Percentiles rank a stretch among this genome's conserved stretches.
These are phyloP conservation scores for Phialophora verrucosa DNA, from an alignment of 2,329 filamentous ascomycete species.

Conservation along the genomic window DNA sequence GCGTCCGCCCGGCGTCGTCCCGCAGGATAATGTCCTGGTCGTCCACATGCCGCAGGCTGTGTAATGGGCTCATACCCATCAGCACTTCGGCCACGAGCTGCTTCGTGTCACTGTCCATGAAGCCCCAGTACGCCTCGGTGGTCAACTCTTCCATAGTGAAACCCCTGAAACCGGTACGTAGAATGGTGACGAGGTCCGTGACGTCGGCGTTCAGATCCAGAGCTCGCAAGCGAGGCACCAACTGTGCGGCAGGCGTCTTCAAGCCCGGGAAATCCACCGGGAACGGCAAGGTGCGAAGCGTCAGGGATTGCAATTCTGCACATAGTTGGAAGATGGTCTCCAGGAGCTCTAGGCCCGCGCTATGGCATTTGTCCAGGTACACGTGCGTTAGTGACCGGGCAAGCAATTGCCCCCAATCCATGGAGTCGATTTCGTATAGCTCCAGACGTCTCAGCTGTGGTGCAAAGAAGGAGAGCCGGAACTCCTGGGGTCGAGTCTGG, in stretches of 20 bases:
- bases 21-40: slow-evolving; percentile 10
- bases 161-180: slow-evolving; percentile 3
- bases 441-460: slow-evolving; percentile 1
- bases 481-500: neutral
- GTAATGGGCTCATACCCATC: neutral
- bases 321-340: slow-evolving; percentile 2
- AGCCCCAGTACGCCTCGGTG: neutral
- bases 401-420: neutral
- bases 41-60: neutral
- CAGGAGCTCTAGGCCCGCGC: neutral
- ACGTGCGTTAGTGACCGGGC: neutral
- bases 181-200: slow-evolving; percentile 1
- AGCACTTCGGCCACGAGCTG: slow-evolving; percentile 6
- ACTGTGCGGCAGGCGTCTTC: neutral
- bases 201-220: slow-evolving; percentile 1
- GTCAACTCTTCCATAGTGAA: neutral
- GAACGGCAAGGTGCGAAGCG: neutral
- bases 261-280: neutral
- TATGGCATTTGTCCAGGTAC: neutral
- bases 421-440: neutral
- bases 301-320: neutral
- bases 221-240: neutral
- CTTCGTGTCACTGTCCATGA: neutral
- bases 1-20: neutral
- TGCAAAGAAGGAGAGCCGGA: neutral